Conservation (phyloP, 2,329 filamentous ascomycete species). For the Hypoxylon sp. region DNA sequence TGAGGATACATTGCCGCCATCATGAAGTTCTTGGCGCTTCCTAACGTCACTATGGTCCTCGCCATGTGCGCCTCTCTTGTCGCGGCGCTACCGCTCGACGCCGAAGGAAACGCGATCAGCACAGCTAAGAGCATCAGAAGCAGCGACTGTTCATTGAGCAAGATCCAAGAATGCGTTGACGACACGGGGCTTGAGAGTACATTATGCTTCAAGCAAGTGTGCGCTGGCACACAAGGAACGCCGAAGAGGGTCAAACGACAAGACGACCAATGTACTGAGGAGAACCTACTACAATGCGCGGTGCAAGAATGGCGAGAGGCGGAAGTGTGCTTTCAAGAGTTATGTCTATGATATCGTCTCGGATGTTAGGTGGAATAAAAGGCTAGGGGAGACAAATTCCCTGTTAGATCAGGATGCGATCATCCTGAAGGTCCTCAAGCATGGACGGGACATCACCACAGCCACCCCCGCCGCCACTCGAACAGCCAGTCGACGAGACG, state of each 20-base stretch:
- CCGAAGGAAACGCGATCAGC: slow-evolving; percentile 11
- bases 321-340: slow-evolving; percentile 47
- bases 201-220: slow-evolving; percentile 48
- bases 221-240: slow-evolving; percentile 31
- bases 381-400: neutral
- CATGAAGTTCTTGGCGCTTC: slow-evolving; percentile 36
- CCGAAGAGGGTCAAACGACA: slow-evolving; percentile 44
- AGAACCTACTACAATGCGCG: slow-evolving; percentile 49
- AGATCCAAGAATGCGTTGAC: slow-evolving; percentile 37
- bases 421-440: neutral
- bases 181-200: slow-evolving; percentile 44
- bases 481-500: neutral
- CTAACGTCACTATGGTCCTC: slow-evolving; percentile 26
- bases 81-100: slow-evolving; percentile 29
- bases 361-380: slow-evolving; percentile 6
- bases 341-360: slow-evolving; percentile 43
- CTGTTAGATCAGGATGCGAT: slow-evolving; percentile 1
- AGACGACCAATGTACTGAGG: slow-evolving; percentile 49
- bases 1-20: slow-evolving; percentile 9
- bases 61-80: slow-evolving; percentile 34
- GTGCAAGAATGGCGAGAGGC: slow-evolving; percentile 48
- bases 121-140: slow-evolving; percentile 10
- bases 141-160: slow-evolving; percentile 31
- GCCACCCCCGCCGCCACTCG: slow-evolving; percentile 1
- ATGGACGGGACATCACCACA: slow-evolving; percentile 5